Evolutionary conservation across 2,329 filamentous ascomycete species (phyloP).

Genomic region (Phialemoniopsis sp.): DNA sequence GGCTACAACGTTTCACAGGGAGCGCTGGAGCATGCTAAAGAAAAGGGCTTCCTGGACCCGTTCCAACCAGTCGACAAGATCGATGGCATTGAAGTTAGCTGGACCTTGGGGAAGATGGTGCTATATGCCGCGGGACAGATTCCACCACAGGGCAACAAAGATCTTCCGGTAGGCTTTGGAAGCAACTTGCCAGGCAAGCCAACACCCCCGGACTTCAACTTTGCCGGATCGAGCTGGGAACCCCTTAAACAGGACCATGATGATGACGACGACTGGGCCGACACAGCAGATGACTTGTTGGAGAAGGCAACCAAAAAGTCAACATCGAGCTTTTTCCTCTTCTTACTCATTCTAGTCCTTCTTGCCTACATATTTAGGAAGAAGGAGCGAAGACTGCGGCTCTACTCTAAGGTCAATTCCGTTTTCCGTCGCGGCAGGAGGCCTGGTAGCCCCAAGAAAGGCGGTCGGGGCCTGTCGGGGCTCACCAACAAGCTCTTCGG

Average conservation of each 20-base stretch:
- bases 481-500: constrained; percentile 64
- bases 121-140: constrained; percentile 91
- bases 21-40: constrained; percentile 62
- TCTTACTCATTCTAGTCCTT: constrained; percentile 68
- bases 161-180: constrained; percentile 84
- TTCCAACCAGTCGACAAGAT: constrained; percentile 95
- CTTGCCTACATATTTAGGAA: constrained; percentile 73
- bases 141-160: constrained; percentile 50
- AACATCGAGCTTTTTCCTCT: constrained; percentile 70
- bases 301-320: constrained; percentile 62
- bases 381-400: constrained; percentile 64
- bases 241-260: constrained; percentile 25
- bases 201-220: constrained; percentile 76
- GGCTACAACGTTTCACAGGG: constrained; percentile 70
- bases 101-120: constrained; percentile 95
- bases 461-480: constrained; percentile 33
- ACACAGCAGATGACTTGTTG: constrained; percentile 55
- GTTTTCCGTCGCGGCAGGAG: constrained; percentile 35
- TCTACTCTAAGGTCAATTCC: constrained; percentile 49
- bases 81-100: constrained; percentile 86
- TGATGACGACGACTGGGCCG: constrained; percentile 47
- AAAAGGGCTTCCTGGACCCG: constrained; percentile 73
- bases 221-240: constrained; percentile 59
- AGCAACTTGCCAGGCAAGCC: constrained; percentile 63
- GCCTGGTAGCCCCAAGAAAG: constrained; percentile 41